Percentiles rank a stretch among this genome's conserved stretches.
phyloP scores from a whole-genome alignment of 169 alveolate species.

The Eimeria tenella region DNA sequence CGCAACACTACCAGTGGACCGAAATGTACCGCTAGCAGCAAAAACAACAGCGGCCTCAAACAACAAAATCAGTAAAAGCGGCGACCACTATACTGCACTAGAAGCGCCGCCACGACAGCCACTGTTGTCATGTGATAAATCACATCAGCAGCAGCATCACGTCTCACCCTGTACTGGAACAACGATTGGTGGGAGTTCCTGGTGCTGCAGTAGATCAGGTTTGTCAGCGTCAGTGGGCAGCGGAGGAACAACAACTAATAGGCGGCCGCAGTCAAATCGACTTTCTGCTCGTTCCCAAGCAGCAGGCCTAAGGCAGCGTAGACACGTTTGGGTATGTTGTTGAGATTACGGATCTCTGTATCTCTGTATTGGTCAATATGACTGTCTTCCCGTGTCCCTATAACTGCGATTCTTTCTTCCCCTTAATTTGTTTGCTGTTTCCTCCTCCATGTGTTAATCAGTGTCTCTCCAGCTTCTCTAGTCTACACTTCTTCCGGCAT shows the following conservation, averaged over 20 bases:
- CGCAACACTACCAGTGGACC: too few species aligned
- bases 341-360: not conserved
- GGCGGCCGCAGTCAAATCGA: slow-evolving; percentile 38
- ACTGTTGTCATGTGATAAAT: too few species aligned
- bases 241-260: slow-evolving; percentile 40
- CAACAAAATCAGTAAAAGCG: not conserved
- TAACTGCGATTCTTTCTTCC: not conserved
- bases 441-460: not conserved
- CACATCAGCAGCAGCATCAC: slow-evolving; percentile 5
- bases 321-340: not conserved
- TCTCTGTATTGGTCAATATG: not conserved
- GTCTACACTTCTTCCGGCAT: too few species aligned
- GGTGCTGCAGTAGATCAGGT: not conserved
- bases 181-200: not conserved
- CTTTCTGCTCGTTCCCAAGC: slow-evolving; percentile 8
- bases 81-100: not conserved
- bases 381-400: not conserved
- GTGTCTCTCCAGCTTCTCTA: not conserved
- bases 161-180: slow-evolving; percentile 22
- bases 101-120: not conserved
- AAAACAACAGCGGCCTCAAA: not conserved
- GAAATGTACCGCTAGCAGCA: too few species aligned
- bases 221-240: not conserved
- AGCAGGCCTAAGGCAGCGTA: slow-evolving; percentile 36
- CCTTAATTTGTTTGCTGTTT: not conserved